phyloP scores from a whole-genome alignment of 148 eudicot species.

The Fallopia convolvulus region DNA sequence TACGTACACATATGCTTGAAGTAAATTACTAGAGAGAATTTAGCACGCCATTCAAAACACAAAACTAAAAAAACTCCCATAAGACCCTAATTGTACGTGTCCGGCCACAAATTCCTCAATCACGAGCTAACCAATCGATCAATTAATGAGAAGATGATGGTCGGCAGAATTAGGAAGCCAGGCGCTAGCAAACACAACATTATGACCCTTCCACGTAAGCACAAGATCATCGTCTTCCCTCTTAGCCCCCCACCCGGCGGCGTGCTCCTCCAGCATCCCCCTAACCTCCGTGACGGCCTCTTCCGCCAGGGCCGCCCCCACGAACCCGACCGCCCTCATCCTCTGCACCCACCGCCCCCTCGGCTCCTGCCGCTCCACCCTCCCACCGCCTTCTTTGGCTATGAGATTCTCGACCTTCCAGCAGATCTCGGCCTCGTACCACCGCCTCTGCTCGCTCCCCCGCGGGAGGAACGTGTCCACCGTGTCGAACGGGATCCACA shows the following conservation, averaged over 20 bases:
- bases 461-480: constrained; percentile 68
- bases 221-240: constrained; percentile 76
- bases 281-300: constrained; percentile 62
- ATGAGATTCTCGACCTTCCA: constrained; percentile 92
- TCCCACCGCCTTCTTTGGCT: constrained; percentile 50
- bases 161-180: constrained; percentile 38
- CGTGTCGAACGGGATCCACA: constrained; percentile 94
- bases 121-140: too few species aligned
- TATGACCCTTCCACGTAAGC: constrained; percentile 96
- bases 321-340: constrained; percentile 51
- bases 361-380: constrained; percentile 74
- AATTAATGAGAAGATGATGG: background rate
- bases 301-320: constrained; percentile 38
- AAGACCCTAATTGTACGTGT: background rate
- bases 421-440: constrained; percentile 79
- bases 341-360: constrained; percentile 58
- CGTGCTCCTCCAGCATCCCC: constrained; percentile 80
- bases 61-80: background rate
- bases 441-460: constrained; percentile 68
- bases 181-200: constrained; percentile 83
- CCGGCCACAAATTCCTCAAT: background rate
- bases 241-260: constrained; percentile 94
- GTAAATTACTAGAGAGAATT: background rate
- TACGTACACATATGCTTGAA: background rate
- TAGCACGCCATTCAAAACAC: background rate